Conservation (phyloP, 2,329 filamentous ascomycete genomes). For the Cladosporium sp. region DNA sequence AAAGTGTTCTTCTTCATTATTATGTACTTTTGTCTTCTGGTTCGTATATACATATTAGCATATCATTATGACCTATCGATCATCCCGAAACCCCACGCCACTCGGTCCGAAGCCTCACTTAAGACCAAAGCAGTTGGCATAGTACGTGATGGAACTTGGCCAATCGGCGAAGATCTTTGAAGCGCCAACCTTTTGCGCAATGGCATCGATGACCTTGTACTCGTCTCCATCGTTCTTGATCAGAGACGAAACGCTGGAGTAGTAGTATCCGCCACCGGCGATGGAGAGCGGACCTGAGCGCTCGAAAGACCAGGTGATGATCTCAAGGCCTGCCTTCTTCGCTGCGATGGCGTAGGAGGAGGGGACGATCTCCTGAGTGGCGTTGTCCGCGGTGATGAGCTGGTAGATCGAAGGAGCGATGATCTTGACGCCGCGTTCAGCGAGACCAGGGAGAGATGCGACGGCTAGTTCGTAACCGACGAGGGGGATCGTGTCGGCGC, state of each 20-base stretch:
- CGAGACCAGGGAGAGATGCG: slow-evolving; percentile 57
- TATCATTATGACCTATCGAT: background rate
- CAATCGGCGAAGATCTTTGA: slow-evolving; percentile 68
- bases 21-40: background rate
- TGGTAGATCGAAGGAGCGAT: slow-evolving; percentile 65
- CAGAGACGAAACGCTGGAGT: slow-evolving; percentile 51
- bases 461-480: slow-evolving; percentile 56
- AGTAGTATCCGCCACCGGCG: slow-evolving; percentile 58
- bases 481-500: slow-evolving; percentile 52
- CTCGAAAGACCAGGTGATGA: slow-evolving; percentile 70
- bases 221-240: slow-evolving; percentile 66
- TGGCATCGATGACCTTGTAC: slow-evolving; percentile 65
- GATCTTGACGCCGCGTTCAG: slow-evolving; percentile 59
- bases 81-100: background rate
- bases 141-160: slow-evolving; percentile 68
- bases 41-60: background rate
- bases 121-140: slow-evolving; percentile 68
- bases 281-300: slow-evolving; percentile 60
- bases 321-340: slow-evolving; percentile 61
- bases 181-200: slow-evolving; percentile 62
- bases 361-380: slow-evolving; percentile 59
- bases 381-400: slow-evolving; percentile 52
- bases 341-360: slow-evolving; percentile 63
- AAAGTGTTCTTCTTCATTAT: background rate
- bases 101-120: background rate